phyloP scores from a whole-genome alignment of 768 basidiomycete species.

The Boletus rubescentipes region DNA sequence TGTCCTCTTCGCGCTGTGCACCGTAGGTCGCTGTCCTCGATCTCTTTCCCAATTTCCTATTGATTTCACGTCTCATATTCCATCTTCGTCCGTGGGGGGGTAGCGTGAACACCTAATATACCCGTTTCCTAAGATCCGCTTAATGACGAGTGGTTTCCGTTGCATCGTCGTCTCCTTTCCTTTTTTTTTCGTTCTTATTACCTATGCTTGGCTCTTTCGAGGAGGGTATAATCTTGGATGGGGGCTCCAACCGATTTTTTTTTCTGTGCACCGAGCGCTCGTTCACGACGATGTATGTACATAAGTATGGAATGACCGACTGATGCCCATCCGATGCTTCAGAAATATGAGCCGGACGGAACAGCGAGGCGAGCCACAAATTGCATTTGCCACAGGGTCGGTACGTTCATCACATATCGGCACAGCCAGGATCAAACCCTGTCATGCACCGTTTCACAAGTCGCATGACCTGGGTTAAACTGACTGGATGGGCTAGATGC shows the following conservation, averaged over 20 bases:
- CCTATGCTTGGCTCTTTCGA: neutral
- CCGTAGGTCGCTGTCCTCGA: constrained; percentile 9
- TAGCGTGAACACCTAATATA: constrained; percentile 26
- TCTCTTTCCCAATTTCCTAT: constrained; percentile 4
- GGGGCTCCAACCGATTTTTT: neutral
- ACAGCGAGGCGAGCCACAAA: too few relatives aligned
- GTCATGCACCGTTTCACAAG: neutral
- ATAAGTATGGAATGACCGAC: constrained; percentile 14
- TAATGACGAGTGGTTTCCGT: constrained; percentile 16
- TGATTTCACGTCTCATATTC: neutral
- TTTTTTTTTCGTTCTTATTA: neutral
- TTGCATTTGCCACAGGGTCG: too few relatives aligned
- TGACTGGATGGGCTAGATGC: neutral
- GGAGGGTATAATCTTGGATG: constrained; percentile 4
- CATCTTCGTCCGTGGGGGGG: constrained; percentile 13
- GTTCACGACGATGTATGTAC: constrained; percentile 16
- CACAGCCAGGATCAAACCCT: neutral
- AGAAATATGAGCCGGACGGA: neutral
- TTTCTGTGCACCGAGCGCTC: constrained; percentile 1
- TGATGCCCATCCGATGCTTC: neutral
- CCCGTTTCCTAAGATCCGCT: constrained; percentile 23
- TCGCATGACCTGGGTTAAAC: too few relatives aligned
- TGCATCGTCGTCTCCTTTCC: constrained; percentile 1
- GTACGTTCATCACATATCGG: too few relatives aligned
- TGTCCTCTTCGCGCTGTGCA: neutral